Evolutionary conservation across 805 yeast species (phyloP), one percentile per base, ranked within the genome.

Genomic region (Candida germanica): DNA sequence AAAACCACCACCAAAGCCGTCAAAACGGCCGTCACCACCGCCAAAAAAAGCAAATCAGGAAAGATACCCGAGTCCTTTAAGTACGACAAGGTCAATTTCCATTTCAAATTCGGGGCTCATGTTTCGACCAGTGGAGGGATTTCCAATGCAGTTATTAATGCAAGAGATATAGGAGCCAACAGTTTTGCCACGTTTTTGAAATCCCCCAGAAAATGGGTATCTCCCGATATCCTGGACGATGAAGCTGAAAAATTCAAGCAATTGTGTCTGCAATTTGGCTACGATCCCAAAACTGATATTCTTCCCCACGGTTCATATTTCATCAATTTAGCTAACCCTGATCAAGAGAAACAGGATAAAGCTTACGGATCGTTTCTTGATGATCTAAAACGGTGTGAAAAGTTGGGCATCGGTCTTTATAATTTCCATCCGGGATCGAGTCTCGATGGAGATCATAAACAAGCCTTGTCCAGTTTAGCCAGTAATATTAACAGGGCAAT

Each of bases 281-380:
- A 79, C 58, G 75, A 87, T 54, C 82, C 95, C 3, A 54, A 73
- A 37, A 83, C 81, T 2, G 96, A 89, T 51, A 73, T 87, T 33
- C 69, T 93, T 32, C 98, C 98, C 0, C 98, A 93, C 59, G 98
- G 96, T 1, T 87, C 95, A 16, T 93, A 89, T 56, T 80, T 93
- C 50, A 89, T 93, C 54, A 93, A 93, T 55, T 62, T 93, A 43
- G 97, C 95, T 16, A 88, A 87, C 48, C 96, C 97, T 1, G 96
- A 88, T 47, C 58, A 59, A 2, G 93, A 77, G 42, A 91, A 87
- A 56, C 85, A 80, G 39, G 71, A 69, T 21, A 86, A 85, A 52
- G 83, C 96, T 8, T 79, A 75, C 51, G 80, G 69, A 1, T 81
- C 89, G 4, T 83, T 93, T 44, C 36, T 91, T 4, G 98, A 93